These are phyloP conservation scores for Diaporthe capsici DNA, from an alignment of 2,329 filamentous ascomycete genomes.

Conservation along the genomic window DNA sequence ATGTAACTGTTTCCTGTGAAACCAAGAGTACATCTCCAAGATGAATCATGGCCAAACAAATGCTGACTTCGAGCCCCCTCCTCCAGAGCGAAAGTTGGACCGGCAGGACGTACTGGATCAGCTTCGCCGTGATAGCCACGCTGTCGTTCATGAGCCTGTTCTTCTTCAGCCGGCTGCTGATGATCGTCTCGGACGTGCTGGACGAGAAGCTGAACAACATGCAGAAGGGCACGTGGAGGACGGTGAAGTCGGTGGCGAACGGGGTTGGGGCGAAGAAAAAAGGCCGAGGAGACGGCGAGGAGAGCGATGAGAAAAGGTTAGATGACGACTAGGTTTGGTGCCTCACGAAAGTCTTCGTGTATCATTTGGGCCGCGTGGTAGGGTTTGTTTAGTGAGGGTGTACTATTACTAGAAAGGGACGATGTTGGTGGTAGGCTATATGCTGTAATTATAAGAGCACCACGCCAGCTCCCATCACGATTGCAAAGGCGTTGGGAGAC, in stretches of 20 bases:
- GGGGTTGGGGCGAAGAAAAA: constrained; percentile 7
- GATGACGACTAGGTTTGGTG: neutral
- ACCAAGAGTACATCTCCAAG: neutral
- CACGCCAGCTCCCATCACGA: neutral
- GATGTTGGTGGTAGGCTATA: neutral
- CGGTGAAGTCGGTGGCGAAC: constrained; percentile 11
- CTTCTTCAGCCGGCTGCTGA: constrained; percentile 63
- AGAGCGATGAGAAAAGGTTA: neutral
- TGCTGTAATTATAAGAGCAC: constrained; percentile 1
- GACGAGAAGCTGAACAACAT: constrained; percentile 50
- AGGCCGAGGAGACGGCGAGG: neutral
- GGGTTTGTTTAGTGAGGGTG: neutral
- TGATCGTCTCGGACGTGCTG: constrained; percentile 60
- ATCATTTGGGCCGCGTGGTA: neutral
- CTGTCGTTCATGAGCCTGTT: constrained; percentile 72
- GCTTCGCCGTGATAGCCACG: constrained; percentile 74
- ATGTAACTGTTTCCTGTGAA: neutral
- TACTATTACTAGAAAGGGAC: neutral
- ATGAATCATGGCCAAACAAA: neutral
- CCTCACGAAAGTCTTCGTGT: too few relatives aligned
- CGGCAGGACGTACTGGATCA: constrained; percentile 75
- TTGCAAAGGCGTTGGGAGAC: constrained; percentile 3
- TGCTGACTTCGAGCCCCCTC: neutral
- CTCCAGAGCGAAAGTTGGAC: constrained; percentile 66
- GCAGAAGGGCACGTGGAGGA: constrained; percentile 33